phyloP scores from a whole-genome alignment of 2,329 filamentous ascomycete genomes.

The Ascochyta rabiei region DNA sequence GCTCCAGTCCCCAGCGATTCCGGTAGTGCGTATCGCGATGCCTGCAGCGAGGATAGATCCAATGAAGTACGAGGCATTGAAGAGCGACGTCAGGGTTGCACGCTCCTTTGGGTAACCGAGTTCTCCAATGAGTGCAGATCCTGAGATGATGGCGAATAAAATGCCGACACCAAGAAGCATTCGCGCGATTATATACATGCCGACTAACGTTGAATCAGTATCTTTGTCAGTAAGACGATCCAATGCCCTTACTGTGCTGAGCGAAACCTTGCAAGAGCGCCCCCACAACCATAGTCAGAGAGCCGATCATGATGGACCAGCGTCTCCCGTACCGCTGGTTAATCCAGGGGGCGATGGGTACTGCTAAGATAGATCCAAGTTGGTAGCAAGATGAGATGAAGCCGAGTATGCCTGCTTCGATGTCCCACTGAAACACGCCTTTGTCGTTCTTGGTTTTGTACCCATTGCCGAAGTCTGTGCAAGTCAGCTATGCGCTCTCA shows the following conservation, averaged over 20 bases:
- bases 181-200: conserved; percentile 66
- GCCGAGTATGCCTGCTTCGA: conserved; percentile 37
- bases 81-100: conserved; percentile 63
- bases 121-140: conserved; percentile 64
- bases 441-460: conserved; percentile 19
- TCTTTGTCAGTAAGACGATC: no score
- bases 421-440: conserved; percentile 25
- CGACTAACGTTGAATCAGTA: conserved; percentile 36
- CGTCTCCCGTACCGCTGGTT: conserved; percentile 57
- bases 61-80: conserved; percentile 65
- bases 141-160: conserved; percentile 64
- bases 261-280: conserved; percentile 63
- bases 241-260: conserved; percentile 35
- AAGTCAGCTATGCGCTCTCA: conserved; percentile 11
- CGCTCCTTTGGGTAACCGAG: conserved; percentile 67
- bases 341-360: conserved; percentile 42
- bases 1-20: conserved; percentile 51
- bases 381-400: conserved; percentile 46
- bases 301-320: conserved; percentile 64
- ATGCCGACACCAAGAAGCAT: conserved; percentile 68
- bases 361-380: conserved; percentile 43
- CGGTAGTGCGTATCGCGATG: conserved; percentile 57
- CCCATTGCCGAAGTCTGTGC: conserved; percentile 39
- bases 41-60: conserved; percentile 57
- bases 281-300: conserved; percentile 63